A percentile compares a stretch with the other conserved stretches of the same genome.
Conservation (phyloP, 2,329 filamentous ascomycete genomes). For the Paracoccidioides brasiliensis region DNA sequence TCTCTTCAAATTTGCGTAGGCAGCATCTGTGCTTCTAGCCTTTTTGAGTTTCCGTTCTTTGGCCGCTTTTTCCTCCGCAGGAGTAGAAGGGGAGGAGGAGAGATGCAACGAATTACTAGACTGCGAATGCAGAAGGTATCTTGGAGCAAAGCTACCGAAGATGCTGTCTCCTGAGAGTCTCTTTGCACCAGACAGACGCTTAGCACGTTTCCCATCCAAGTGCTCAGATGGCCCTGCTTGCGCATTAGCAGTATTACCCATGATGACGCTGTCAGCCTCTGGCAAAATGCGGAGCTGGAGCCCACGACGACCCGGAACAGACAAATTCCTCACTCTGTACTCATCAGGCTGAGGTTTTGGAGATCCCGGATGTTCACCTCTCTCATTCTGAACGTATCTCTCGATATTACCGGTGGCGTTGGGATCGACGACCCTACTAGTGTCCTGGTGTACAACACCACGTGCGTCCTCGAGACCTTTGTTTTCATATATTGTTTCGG, state of each 20-base stretch:
- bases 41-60: neutral
- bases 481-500: neutral
- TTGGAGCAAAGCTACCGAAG: conserved; percentile 7
- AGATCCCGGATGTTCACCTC: neutral
- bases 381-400: neutral
- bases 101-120: neutral
- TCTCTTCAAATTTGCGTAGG: neutral
- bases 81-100: neutral
- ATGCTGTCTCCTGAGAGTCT: conserved; percentile 11
- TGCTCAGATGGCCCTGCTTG: neutral
- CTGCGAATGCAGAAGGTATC: conserved; percentile 5
- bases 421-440: neutral
- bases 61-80: neutral
- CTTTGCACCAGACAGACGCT: neutral
- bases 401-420: neutral
- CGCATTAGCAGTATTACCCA: conserved; percentile 7
- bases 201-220: neutral
- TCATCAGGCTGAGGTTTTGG: neutral
- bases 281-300: conserved; percentile 12
- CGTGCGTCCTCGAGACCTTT: neutral
- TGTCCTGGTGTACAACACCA: neutral
- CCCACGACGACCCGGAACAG: conserved; percentile 5
- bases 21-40: conserved; percentile 1
- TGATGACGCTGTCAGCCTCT: conserved; percentile 13
- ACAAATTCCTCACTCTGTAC: conserved; percentile 10